These are phyloP conservation scores for Dentipellis fragilis DNA, from an alignment of 768 basidiomycete genomes.

Conservation along the genomic window DNA sequence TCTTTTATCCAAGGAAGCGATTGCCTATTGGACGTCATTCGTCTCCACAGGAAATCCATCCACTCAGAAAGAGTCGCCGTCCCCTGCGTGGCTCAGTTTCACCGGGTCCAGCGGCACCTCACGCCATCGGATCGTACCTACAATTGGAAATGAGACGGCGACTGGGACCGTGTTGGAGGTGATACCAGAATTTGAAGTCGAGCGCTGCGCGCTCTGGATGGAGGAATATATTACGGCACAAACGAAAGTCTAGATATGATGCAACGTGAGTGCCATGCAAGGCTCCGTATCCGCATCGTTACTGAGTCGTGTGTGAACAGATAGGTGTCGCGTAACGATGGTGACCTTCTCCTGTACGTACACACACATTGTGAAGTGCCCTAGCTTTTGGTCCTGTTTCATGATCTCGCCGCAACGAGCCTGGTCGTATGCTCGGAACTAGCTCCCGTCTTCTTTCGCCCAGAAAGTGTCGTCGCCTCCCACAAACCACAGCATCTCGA, in stretches of 20 bases:
- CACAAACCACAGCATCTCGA: too few species aligned
- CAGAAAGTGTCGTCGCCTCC: too few species aligned
- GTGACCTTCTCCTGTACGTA: too few species aligned
- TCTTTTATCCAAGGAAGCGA: constrained; percentile 27
- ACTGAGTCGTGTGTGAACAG: too few species aligned
- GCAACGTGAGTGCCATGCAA: too few species aligned
- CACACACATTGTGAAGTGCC: too few species aligned
- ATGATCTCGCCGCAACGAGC: too few species aligned
- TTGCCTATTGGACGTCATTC: constrained; percentile 38
- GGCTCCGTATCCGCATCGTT: too few species aligned
- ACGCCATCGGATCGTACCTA: neutral
- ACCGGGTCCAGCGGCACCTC: neutral
- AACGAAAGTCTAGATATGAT: neutral
- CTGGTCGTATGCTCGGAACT: too few species aligned
- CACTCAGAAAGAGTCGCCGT: neutral
- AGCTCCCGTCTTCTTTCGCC: too few species aligned
- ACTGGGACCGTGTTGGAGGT: neutral
- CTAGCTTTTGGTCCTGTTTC: too few species aligned
- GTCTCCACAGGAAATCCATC: constrained; percentile 16
- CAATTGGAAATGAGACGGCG: neutral
- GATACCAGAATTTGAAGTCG: neutral
- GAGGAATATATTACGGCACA: neutral
- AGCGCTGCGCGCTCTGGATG: neutral
- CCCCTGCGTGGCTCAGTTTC: neutral
- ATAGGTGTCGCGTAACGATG: too few species aligned